A percentile compares a stretch with the other conserved stretches of the same genome.
phyloP scores from a whole-genome alignment of 164 flowering plant species.

The Piper longum region DNA sequence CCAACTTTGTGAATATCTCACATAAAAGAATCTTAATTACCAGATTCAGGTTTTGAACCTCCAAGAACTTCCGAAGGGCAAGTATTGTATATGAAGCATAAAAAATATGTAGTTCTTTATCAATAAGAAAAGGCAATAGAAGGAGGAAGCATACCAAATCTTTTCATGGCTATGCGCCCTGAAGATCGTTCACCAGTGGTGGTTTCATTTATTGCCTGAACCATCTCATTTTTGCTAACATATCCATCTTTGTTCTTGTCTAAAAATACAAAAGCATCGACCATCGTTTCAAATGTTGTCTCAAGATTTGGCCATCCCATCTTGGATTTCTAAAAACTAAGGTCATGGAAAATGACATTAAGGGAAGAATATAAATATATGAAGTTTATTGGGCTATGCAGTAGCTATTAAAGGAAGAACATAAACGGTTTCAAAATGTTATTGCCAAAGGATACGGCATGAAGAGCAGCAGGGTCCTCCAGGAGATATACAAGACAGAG shows the following conservation, averaged over 20 bases:
- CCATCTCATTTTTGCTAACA: constrained; percentile 93
- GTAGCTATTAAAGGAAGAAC: neutral
- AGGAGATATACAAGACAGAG: constrained; percentile 92
- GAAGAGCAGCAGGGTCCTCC: constrained; percentile 42
- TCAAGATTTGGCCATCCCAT: constrained; percentile 75
- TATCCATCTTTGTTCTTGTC: constrained; percentile 94
- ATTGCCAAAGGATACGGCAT: constrained; percentile 40
- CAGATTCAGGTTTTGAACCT: no score
- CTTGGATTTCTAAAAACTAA: constrained; percentile 35
- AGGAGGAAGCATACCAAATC: constrained; percentile 63
- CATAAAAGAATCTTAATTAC: no score
- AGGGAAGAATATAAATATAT: neutral
- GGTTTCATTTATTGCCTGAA: constrained; percentile 72
- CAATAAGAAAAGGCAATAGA: constrained; percentile 2
- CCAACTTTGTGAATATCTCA: no score
- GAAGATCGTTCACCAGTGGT: constrained; percentile 70
- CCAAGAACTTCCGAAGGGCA: no score
- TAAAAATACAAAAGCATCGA: constrained; percentile 83
- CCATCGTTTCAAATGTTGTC: constrained; percentile 76
- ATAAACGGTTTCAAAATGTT: neutral
- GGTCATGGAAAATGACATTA: constrained; percentile 23
- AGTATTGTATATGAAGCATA: no score
- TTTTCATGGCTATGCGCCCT: constrained; percentile 76
- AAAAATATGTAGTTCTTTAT: no score
- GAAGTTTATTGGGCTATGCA: neutral